Evolutionary conservation across 805 yeast genomes (phyloP), one percentile per base, ranked within the genome.

Genomic region (Saturnispora saitoi): DNA sequence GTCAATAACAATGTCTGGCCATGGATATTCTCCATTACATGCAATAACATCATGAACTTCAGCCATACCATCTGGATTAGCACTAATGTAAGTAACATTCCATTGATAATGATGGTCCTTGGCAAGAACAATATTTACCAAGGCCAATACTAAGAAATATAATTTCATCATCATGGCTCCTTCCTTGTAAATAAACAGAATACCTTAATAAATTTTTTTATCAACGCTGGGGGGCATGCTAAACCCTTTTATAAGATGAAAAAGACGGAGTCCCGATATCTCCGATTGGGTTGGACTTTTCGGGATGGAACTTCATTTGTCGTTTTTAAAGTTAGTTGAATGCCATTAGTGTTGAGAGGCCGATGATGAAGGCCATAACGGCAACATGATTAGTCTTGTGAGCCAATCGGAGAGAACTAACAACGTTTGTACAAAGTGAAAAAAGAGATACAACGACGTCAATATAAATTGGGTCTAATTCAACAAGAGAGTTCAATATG

Each of bases 1-100:
- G 56, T 76, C 73, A 54, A 86, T 89, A 43, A 77, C 71, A 56
- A 91, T 68, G 47, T 76, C 76, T n/a, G 99, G 99, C 75, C 93
- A 80, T 51, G 98, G 98, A 81, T 78, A 78, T 42, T 73, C 64
- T 50, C 69, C 70, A 59, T 78, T 76, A 64, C 76, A 73, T 15
- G 78, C 73, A 53, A 77, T 64, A 49, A 76, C 72, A 15, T 62
- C 64, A 52, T 76, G 65, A 15, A 45, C 52, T 51, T 70, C 75
- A 37, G 54, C 58, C 29, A 54, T 52, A 36, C 81, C 81, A 62
- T 78, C 83, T 6, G 79, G 80, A 60, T 76, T 76, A 3, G 77
- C 84, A 70, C 56, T 66, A 56, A 75, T 84, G 84, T 82, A 78
- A 4, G 78, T 75, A 9, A 86, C 73, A 37, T 81, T 73, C 78